A percentile compares a stretch with the other conserved stretches of the same genome.
Conservation (phyloP, 2,329 filamentous ascomycete genomes). For the Aspergillus transmontanensis region DNA sequence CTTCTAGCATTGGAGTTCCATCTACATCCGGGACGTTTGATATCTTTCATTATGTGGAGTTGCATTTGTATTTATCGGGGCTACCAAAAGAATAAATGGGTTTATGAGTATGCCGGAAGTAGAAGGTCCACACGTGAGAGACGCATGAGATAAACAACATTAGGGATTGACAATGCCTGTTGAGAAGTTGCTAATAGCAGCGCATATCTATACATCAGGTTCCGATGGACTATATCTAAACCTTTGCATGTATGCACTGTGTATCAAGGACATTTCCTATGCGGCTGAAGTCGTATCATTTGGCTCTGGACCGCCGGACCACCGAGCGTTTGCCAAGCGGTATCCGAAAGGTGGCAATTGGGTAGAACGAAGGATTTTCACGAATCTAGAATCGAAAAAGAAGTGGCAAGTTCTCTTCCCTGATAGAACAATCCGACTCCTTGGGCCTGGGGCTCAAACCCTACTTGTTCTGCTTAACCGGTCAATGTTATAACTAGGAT, state of each 20-base stretch:
- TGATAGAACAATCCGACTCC: not conserved
- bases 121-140: not conserved
- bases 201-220: not conserved
- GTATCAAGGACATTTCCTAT: not conserved
- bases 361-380: not conserved
- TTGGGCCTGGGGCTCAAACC: not conserved
- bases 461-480: not conserved
- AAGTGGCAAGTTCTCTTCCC: not conserved
- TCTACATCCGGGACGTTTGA: constrained; percentile 3
- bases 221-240: not conserved
- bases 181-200: not conserved
- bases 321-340: constrained; percentile 1
- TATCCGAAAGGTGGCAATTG: constrained; percentile 2
- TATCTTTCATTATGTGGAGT: not conserved
- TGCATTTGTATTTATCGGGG: not conserved
- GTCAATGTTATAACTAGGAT: not conserved
- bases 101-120: not conserved
- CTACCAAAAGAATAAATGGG: not conserved
- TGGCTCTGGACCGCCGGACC: not conserved
- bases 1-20: constrained; percentile 2
- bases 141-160: not conserved
- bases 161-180: not conserved
- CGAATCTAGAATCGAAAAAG: not conserved
- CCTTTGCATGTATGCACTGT: not conserved
- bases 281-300: not conserved